phyloP scores from a whole-genome alignment of 1,139 yeast genomes.

The Saccharomyces hybrid region DNA sequence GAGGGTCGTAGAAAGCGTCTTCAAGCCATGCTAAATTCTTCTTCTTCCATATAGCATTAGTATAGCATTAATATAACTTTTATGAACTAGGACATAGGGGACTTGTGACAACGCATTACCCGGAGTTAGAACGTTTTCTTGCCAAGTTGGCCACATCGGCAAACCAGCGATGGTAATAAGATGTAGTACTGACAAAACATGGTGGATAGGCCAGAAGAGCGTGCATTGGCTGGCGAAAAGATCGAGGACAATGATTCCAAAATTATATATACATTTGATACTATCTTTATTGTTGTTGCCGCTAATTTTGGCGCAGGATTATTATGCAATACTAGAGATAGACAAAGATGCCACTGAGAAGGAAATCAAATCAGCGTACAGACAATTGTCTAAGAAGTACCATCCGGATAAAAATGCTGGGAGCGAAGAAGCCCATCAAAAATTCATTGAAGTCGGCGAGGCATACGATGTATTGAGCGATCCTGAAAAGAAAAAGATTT shows the following conservation, averaged over 20 bases:
- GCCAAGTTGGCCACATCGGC: neutral
- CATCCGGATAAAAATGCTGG: slow-evolving; percentile 93
- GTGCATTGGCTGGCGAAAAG: neutral
- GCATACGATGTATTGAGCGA: slow-evolving; percentile 88
- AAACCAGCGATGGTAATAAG: neutral
- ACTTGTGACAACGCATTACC: neutral
- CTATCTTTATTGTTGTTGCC: neutral
- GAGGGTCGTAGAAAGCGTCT: neutral
- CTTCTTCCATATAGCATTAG: neutral
- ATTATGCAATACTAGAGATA: slow-evolving; percentile 57
- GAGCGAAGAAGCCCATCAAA: slow-evolving; percentile 73
- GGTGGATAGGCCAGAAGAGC: neutral
- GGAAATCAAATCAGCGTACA: slow-evolving; percentile 81
- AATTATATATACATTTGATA: neutral
- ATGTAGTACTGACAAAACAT: neutral
- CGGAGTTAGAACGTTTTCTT: neutral
- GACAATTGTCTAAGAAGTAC: slow-evolving; percentile 74
- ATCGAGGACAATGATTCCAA: neutral
- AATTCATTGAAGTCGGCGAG: slow-evolving; percentile 84
- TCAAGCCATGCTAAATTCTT: neutral
- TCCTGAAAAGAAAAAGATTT: slow-evolving; percentile 59
- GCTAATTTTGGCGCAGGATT: slow-evolving; percentile 29
- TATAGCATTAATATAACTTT: neutral
- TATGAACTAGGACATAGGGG: neutral
- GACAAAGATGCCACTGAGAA: slow-evolving; percentile 61